phyloP scores from a whole-genome alignment of 768 basidiomycete genomes.

The Coprinopsis sp. region DNA sequence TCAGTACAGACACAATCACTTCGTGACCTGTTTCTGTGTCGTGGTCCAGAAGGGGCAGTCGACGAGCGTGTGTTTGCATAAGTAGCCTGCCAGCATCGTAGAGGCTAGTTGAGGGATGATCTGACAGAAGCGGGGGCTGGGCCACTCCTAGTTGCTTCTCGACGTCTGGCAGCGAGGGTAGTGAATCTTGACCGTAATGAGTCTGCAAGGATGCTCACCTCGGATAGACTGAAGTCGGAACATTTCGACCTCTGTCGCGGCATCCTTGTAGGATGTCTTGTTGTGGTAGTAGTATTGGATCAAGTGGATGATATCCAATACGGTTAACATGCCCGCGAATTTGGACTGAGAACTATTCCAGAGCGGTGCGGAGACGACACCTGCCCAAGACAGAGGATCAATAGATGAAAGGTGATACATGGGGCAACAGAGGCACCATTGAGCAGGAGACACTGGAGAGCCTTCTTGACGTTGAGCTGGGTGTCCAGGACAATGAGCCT shows the following conservation, averaged over 20 bases:
- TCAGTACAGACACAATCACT: constrained; percentile 91
- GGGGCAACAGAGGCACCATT: constrained; percentile 50
- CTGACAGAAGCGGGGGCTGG: constrained; percentile 83
- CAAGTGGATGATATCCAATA: constrained; percentile 98
- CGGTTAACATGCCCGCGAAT: constrained; percentile 98
- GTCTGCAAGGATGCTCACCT: constrained; percentile 51
- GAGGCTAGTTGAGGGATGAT: constrained; percentile 83
- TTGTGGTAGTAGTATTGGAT: constrained; percentile 94
- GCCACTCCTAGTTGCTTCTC: constrained; percentile 90
- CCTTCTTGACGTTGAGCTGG: constrained; percentile 93
- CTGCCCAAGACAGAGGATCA: constrained; percentile 38
- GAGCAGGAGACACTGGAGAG: constrained; percentile 77
- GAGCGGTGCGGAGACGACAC: constrained; percentile 94
- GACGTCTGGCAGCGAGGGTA: constrained; percentile 58
- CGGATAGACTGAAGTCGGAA: constrained; percentile 85
- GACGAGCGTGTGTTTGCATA: constrained; percentile 92
- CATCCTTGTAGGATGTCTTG: constrained; percentile 78
- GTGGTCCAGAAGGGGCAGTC: constrained; percentile 88
- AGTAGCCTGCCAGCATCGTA: constrained; percentile 87
- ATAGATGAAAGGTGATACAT: constrained; percentile 11
- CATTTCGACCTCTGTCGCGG: constrained; percentile 86
- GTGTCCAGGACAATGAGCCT: constrained; percentile 95
- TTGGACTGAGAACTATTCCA: constrained; percentile 94
- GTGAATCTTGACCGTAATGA: constrained; percentile 5
- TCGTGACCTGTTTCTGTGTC: constrained; percentile 94